phyloP scores from a whole-genome alignment of 2,329 filamentous ascomycete species.

The Aphanoascus verrucosus region DNA sequence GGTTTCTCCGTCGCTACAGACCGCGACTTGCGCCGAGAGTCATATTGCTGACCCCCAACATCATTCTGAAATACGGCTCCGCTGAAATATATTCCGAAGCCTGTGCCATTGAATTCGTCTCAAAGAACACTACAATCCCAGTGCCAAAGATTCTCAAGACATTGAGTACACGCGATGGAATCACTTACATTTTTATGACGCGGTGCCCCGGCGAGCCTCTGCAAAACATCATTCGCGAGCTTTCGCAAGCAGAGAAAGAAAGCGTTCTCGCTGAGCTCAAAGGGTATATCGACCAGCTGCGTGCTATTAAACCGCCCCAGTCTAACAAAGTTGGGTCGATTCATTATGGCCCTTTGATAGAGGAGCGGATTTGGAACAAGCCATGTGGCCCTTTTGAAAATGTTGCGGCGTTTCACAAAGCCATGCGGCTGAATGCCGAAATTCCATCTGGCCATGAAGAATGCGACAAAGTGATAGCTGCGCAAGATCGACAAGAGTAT shows the following conservation, averaged over 20 bases:
- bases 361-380: conserved; percentile 20
- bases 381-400: conserved; percentile 28
- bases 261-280: conserved; percentile 12
- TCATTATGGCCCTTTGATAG: conserved; percentile 20
- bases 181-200: conserved; percentile 40
- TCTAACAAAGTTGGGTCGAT: conserved; percentile 14
- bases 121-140: conserved; percentile 34
- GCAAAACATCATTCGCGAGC: conserved; percentile 15
- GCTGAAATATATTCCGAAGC: neutral
- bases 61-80: conserved; percentile 1
- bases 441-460: conserved; percentile 7
- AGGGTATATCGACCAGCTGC: conserved; percentile 15
- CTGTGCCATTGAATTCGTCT: neutral
- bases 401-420: conserved; percentile 27
- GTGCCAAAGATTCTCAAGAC: conserved; percentile 37
- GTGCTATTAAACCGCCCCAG: conserved; percentile 11
- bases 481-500: conserved; percentile 6
- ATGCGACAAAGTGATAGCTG: conserved; percentile 8
- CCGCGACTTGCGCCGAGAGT: conserved; percentile 1
- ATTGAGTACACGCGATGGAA: conserved; percentile 30
- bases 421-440: conserved; percentile 21
- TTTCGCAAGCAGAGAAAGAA: conserved; percentile 10
- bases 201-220: conserved; percentile 25
- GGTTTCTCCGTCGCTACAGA: neutral
- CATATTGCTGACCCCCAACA: neutral